Percentiles rank a stretch among this genome's conserved stretches.
Evolutionary conservation across 805 yeast species (phyloP).

Genomic region (Ogataea chonburiensis): DNA sequence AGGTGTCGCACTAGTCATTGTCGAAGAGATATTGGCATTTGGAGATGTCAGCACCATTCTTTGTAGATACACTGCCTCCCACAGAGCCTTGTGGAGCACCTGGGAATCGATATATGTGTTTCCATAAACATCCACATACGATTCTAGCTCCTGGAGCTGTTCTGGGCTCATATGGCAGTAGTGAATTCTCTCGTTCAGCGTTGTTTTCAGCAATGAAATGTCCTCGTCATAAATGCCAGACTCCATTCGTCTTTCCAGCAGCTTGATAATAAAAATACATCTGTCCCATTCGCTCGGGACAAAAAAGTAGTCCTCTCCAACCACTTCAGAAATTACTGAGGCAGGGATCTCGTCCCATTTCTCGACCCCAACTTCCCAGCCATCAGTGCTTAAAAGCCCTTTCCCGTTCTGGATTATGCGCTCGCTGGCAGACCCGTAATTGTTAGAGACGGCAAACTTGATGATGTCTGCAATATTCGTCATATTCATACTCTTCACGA

Average conservation of each 20-base stretch:
- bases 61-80: conserved; percentile 47
- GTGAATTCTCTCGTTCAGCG: conserved; percentile 42
- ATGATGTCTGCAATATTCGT: conserved; percentile 38
- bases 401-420: conserved; percentile 45
- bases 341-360: conserved; percentile 49
- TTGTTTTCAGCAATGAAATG: conserved; percentile 29
- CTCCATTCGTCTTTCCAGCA: conserved; percentile 39
- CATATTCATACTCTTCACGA: conserved; percentile 37
- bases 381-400: conserved; percentile 46
- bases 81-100: conserved; percentile 46
- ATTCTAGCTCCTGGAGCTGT: conserved; percentile 44
- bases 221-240: conserved; percentile 18
- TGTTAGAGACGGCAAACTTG: conserved; percentile 41
- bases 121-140: conserved; percentile 37
- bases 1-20: conserved; percentile 27
- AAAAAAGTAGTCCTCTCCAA: conserved; percentile 50
- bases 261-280: conserved; percentile 43
- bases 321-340: conserved; percentile 41
- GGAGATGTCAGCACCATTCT: conserved; percentile 37
- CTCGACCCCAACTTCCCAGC: conserved; percentile 47
- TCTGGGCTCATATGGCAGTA: conserved; percentile 51
- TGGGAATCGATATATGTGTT: conserved; percentile 38
- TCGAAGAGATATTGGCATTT: conserved; percentile 30
- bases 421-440: conserved; percentile 48
- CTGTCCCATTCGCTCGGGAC: conserved; percentile 58